Conservation (phyloP, 306 rosid genomes). For the Biancaea sappan region DNA sequence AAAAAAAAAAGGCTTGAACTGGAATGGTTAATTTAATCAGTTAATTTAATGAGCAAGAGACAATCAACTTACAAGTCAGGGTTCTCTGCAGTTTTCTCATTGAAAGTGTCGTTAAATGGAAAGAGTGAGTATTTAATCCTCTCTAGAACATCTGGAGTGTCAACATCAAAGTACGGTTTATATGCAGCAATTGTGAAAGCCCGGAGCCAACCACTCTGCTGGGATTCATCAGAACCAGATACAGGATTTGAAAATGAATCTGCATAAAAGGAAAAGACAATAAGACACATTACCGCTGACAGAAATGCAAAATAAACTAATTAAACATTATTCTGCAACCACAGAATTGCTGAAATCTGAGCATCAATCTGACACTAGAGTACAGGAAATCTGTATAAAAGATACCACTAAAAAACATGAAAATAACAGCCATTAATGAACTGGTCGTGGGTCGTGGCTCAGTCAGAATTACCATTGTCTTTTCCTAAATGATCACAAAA, state of each 20-base stretch:
- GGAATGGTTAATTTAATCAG: slow-evolving; percentile 13
- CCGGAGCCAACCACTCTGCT: slow-evolving; percentile 82
- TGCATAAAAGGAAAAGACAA: slow-evolving; percentile 42
- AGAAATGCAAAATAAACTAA: slow-evolving; percentile 7
- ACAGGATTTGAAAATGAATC: slow-evolving; percentile 90
- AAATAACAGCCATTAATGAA: background rate
- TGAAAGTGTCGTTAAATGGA: slow-evolving; percentile 90
- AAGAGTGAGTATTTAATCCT: slow-evolving; percentile 80
- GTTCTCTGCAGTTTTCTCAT: slow-evolving; percentile 76
- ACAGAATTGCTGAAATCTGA: slow-evolving; percentile 14
- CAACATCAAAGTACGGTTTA: slow-evolving; percentile 85
- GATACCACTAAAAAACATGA: background rate
- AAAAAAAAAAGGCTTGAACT: background rate
- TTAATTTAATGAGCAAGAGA: slow-evolving; percentile 23
- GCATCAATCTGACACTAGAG: slow-evolving; percentile 1
- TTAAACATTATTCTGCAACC: background rate
- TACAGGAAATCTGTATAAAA: background rate
- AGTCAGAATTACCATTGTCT: background rate
- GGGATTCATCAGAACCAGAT: slow-evolving; percentile 79
- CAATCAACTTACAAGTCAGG: slow-evolving; percentile 84
- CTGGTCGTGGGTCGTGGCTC: background rate
- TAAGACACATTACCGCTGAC: slow-evolving; percentile 23
- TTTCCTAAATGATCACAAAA: background rate
- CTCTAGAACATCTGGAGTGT: slow-evolving; percentile 84
- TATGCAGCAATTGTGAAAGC: slow-evolving; percentile 67